Base-by-base conservation (phyloP, 1,284 basidiomycete species). In the Chondrostereum purpureum region DNA sequence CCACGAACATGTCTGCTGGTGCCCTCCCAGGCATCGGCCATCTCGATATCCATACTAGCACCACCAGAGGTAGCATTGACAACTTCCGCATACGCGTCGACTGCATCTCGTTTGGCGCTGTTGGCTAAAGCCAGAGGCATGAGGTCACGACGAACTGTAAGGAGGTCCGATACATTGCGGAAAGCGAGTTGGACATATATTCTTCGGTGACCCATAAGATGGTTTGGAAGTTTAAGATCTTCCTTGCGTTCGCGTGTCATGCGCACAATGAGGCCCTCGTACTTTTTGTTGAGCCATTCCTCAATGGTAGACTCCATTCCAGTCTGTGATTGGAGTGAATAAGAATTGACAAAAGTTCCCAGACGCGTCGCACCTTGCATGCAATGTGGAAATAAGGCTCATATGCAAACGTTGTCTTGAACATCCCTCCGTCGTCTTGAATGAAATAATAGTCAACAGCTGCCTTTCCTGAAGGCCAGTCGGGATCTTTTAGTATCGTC, bases 71-170 rank as follows among this genome's bases (percentile, higher is more conserved):
- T 80, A 1, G 88, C 88, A 53, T 80, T 86, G 47, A 99, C 82
- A n/a, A 98, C 92, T 56, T 99, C 95, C 2, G 96, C 95, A 60
- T 99, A 99, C 0, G 94, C 93, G 63, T 99, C 96, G 10, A 99
- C 86, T 0, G 96, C 95, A 53, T 90, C 87, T 19, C 94, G 81
- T 66, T 95, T 96, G n/a, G 91, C 86, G 40, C 89, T 80, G 55
- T 98, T 99, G 36, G 88, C 80, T 19, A 85, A 76, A 0, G 93
- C 95, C 19, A 99, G 77, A 1, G 95, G 93, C 45, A 93, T 73
- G 27, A 99, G 69, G 42, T 99, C 95, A 41, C 89, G 79, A 42
- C 93, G 79, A 16, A 98, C 91, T 0, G 79, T 62, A 46, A 98
- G 80, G 2, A 99, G 80, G 60, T 99, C 95, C 1, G 88, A 81